phyloP scores from a whole-genome alignment of 73 alveolate species.

The Symbiodinium natans region DNA sequence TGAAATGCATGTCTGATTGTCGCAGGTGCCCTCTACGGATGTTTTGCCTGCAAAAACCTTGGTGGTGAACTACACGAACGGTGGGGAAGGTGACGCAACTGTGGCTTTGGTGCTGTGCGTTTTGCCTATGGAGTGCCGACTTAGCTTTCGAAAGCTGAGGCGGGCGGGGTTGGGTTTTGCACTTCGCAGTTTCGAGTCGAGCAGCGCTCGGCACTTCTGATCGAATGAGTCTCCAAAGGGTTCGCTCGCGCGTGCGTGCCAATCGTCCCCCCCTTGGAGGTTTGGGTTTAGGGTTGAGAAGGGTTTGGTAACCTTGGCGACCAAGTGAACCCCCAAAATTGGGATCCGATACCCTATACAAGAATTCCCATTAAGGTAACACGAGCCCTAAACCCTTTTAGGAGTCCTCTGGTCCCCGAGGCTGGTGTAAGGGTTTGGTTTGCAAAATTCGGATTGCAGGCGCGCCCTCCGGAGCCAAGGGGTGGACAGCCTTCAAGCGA shows the following conservation, averaged over 20 bases:
- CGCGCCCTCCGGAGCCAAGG: slow-evolving; percentile 27
- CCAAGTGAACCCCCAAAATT: background rate
- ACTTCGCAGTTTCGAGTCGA: background rate
- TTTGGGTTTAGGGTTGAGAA: background rate
- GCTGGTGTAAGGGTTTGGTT: background rate
- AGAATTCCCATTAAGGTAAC: too few species aligned
- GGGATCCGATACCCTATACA: background rate
- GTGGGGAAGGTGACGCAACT: background rate
- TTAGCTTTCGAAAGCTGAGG: slow-evolving; percentile 69
- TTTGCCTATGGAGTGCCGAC: slow-evolving; percentile 45
- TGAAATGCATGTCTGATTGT: too few species aligned
- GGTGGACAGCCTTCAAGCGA: background rate
- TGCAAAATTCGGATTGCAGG: background rate
- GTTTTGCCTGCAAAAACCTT: slow-evolving; percentile 43
- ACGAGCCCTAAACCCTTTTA: too few species aligned
- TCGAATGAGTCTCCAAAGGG: background rate
- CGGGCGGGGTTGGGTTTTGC: background rate
- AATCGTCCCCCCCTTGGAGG: background rate
- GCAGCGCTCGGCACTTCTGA: background rate
- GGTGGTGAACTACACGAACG: slow-evolving; percentile 31
- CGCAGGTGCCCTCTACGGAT: slow-evolving; percentile 8
- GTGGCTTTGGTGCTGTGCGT: slow-evolving; percentile 32
- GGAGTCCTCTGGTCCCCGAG: too few species aligned
- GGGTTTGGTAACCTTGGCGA: background rate
- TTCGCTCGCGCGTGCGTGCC: background rate